Percentiles rank a stretch among this genome's conserved stretches.
Conservation (phyloP, 805 yeast species). For the Metschnikowia henanensis region DNA sequence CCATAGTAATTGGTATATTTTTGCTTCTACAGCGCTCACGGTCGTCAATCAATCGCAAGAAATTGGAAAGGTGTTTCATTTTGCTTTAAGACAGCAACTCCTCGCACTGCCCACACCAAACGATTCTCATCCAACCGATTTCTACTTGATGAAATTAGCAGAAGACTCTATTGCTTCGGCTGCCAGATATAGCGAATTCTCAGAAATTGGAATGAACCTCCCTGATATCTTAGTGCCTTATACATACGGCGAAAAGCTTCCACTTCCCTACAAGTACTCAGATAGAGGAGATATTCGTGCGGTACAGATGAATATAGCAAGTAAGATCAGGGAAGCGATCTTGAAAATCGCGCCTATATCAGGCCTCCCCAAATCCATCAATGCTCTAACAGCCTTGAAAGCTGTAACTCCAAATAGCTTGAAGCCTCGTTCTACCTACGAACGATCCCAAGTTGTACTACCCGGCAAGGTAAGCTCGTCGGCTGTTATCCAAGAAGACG, state of each 20-base stretch:
- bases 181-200: slow-evolving; percentile 37
- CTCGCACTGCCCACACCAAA: slow-evolving; percentile 31
- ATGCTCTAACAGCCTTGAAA: slow-evolving; percentile 65
- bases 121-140: slow-evolving; percentile 31
- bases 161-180: slow-evolving; percentile 41
- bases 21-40: slow-evolving; percentile 80
- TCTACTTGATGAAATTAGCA: slow-evolving; percentile 35
- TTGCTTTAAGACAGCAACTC: slow-evolving; percentile 53
- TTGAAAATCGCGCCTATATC: slow-evolving; percentile 76
- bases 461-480: slow-evolving; percentile 39
- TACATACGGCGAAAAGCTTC: slow-evolving; percentile 37
- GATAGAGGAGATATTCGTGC: slow-evolving; percentile 36
- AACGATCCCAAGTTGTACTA: slow-evolving; percentile 28
- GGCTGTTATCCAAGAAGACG: slow-evolving; percentile 39
- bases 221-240: slow-evolving; percentile 44
- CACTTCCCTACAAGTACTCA: slow-evolving; percentile 35
- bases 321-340: slow-evolving; percentile 71
- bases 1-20: slow-evolving; percentile 64
- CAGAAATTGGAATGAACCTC: slow-evolving; percentile 41
- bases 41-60: slow-evolving; percentile 84
- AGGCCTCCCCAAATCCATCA: slow-evolving; percentile 85
- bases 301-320: slow-evolving; percentile 39
- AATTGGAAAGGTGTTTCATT: slow-evolving; percentile 71
- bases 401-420: slow-evolving; percentile 58
- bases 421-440: slow-evolving; percentile 21